A percentile compares a stretch with the other conserved stretches of the same genome.
phyloP scores from a whole-genome alignment of 73 alveolate genomes.

The Paramecium biaurelia region DNA sequence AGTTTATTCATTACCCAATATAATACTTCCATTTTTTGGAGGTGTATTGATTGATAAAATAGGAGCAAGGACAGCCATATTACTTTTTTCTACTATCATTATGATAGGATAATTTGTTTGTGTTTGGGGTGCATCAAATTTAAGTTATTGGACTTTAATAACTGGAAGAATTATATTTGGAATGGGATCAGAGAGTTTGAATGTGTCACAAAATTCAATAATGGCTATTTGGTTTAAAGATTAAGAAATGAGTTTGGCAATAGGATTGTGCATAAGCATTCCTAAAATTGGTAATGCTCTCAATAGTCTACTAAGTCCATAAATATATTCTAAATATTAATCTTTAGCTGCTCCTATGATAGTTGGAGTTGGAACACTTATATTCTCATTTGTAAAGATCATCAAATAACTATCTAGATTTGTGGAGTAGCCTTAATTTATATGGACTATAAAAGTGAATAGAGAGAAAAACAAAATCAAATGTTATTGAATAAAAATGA shows the following conservation, averaged over 20 bases:
- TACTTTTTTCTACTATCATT: slow-evolving; percentile 39
- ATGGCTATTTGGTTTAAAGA: slow-evolving; percentile 93
- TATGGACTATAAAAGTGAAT: slow-evolving; percentile 20
- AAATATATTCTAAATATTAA: neutral
- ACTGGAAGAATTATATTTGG: slow-evolving; percentile 95
- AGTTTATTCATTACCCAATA: slow-evolving; percentile 87
- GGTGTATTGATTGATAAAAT: slow-evolving; percentile 81
- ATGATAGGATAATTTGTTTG: slow-evolving; percentile 24
- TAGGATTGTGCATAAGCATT: slow-evolving; percentile 82
- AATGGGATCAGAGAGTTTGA: slow-evolving; percentile 81
- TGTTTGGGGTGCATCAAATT: slow-evolving; percentile 24
- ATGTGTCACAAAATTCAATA: slow-evolving; percentile 77
- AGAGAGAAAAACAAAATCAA: neutral
- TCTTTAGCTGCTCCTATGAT: slow-evolving; percentile 10
- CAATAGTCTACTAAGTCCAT: slow-evolving; percentile 19
- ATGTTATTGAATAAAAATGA: neutral
- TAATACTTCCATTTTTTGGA: slow-evolving; percentile 86
- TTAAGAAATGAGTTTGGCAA: slow-evolving; percentile 89
- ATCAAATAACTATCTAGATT: neutral
- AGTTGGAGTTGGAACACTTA: neutral
- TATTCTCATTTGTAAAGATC: neutral
- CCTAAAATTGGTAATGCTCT: slow-evolving; percentile 82
- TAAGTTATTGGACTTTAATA: slow-evolving; percentile 64
- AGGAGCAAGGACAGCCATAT: slow-evolving; percentile 52
- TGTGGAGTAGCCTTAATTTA: slow-evolving; percentile 12